phyloP scores from a whole-genome alignment of 148 eudicot species.

The Rhododendron williamsianum region DNA sequence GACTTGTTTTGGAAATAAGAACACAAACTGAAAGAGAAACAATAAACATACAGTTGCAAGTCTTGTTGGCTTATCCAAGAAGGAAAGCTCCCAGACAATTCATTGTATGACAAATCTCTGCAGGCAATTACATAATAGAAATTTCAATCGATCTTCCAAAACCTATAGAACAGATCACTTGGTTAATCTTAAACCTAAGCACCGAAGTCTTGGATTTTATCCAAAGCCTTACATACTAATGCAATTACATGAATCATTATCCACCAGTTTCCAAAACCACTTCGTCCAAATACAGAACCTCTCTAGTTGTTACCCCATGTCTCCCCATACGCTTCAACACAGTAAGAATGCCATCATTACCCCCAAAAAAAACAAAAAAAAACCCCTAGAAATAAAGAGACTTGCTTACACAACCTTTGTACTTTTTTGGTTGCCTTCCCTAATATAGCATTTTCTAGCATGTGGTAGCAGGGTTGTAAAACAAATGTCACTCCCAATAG shows the following conservation, averaged over 20 bases:
- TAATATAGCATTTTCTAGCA: too few relatives aligned
- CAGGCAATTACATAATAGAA: slow-evolving; percentile 22
- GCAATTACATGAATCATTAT: background rate
- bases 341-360: too few relatives aligned
- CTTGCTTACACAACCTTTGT: too few relatives aligned
- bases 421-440: too few relatives aligned
- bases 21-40: background rate
- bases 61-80: slow-evolving; percentile 53
- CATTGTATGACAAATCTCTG: slow-evolving; percentile 91
- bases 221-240: background rate
- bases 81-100: slow-evolving; percentile 71
- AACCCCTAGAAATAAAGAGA: too few relatives aligned
- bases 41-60: slow-evolving; percentile 56
- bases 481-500: background rate
- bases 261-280: background rate
- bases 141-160: background rate
- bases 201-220: background rate
- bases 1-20: background rate
- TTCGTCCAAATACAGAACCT: background rate
- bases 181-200: background rate
- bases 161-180: background rate
- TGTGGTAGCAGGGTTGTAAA: too few relatives aligned
- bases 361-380: too few relatives aligned
- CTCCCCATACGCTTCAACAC: too few relatives aligned
- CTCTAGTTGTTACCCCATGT: too few relatives aligned